Evolutionary conservation across 441 rosid genomes (phyloP).

Genomic region (Bruguiera hainesii): DNA sequence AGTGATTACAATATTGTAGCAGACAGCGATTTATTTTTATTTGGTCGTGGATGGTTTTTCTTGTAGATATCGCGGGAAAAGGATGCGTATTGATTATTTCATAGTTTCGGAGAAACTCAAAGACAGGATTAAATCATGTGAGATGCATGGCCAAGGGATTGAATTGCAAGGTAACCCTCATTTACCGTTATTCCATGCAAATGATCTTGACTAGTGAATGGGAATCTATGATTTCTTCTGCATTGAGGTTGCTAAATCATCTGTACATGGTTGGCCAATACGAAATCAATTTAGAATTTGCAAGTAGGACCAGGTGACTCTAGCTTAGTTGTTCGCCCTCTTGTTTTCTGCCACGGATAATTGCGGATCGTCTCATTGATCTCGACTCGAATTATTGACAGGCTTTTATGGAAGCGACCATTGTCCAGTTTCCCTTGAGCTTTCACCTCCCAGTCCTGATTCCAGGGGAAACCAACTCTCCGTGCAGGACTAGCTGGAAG

Average conservation of each 20-base stretch:
- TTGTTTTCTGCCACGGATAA: neutral
- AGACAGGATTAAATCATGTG: slow-evolving; percentile 59
- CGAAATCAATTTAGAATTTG: neutral
- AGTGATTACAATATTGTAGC: neutral
- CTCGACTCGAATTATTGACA: slow-evolving; percentile 24
- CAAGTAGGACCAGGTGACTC: neutral
- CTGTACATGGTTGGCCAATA: neutral
- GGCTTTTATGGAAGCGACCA: slow-evolving; percentile 95
- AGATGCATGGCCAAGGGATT: slow-evolving; percentile 81
- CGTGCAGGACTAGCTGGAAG: neutral
- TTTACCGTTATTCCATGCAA: neutral
- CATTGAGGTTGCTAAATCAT: neutral
- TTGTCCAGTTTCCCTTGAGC: slow-evolving; percentile 82
- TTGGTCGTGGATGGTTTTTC: slow-evolving; percentile 9
- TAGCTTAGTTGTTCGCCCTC: neutral
- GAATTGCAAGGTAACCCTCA: slow-evolving; percentile 64
- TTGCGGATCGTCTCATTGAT: neutral
- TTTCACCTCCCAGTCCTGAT: slow-evolving; percentile 38
- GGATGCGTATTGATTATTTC: slow-evolving; percentile 94
- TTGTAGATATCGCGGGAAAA: slow-evolving; percentile 83
- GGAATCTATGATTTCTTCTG: neutral
- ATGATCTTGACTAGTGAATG: neutral
- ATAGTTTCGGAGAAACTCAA: slow-evolving; percentile 66
- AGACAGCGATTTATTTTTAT: neutral
- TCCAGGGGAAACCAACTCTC: slow-evolving; percentile 8